Base-by-base conservation (phyloP, 2,329 filamentous ascomycete genomes). In the Verticillium nubilum region DNA sequence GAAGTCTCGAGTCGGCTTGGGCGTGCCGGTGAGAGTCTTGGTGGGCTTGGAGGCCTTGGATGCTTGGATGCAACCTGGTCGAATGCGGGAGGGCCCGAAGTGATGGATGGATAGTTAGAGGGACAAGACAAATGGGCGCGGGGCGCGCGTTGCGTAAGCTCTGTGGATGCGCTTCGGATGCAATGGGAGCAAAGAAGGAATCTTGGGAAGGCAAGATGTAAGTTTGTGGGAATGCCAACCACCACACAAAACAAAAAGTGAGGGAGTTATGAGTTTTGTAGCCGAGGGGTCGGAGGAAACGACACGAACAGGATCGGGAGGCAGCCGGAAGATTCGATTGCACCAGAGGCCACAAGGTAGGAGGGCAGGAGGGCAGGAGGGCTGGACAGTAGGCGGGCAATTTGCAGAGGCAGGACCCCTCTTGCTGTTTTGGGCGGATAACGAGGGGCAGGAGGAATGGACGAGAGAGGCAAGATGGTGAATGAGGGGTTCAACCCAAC, bases 11-110 rank as follows among this genome's bases (percentile, higher is more conserved):
- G 42, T 47, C 42, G n/a, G 42, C 19, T 23, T 19, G 42, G 42
- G 42, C 19, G 42, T 47, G 42, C 19, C 42, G 52, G 59, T 56
- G 33, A 42, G 17, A 28, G 52, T 58, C 58, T 60, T 47, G 37
- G 37, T 47, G 37, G 37, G n/a, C 37, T 47, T 59, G 59, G 47
- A 33, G 57, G 59, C 55, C 52, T 37, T 27, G 54, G 52, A 29
- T 50, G 23, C 37, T 35, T 47, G 42, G 19, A 23, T 47, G 19
- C 42, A 23, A 47, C 42, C 42, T 23, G 42, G 42, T 47, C 19
- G 42, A 23, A 23, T 19, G 53, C 62, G 62, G 62, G 60, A 63
- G 59, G 37, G 59, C 60, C 62, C 61, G 62, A 63, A 12, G 42
- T 25, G 62, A 62, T 57, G 60, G 59, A 59, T 33, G 29, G 59